These are phyloP conservation scores for Aspergillus tamarii DNA, from an alignment of 2,329 filamentous ascomycete species.

Conservation along the genomic window DNA sequence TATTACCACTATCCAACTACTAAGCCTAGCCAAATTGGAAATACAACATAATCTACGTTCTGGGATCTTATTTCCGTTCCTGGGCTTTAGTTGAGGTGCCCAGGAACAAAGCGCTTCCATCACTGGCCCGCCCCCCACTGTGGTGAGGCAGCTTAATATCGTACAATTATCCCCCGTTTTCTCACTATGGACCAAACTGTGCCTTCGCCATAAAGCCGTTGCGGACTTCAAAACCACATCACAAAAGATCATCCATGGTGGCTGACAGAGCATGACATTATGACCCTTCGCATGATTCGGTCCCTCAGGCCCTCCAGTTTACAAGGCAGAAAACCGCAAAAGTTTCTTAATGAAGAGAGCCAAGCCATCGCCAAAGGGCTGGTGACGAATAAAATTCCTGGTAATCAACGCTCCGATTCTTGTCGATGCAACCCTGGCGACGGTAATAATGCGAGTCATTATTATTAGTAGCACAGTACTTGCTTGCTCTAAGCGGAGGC, in stretches of 20 bases:
- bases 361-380: conserved; percentile 26
- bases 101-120: not conserved
- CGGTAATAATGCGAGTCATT: conserved; percentile 11
- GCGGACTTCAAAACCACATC: not conserved
- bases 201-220: not conserved
- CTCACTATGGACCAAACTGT: not conserved
- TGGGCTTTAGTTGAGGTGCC: not conserved
- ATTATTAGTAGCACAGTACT: conserved; percentile 7
- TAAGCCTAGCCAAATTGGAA: not conserved
- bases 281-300: not conserved
- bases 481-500: conserved; percentile 16
- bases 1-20: not conserved
- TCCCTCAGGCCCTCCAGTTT: not conserved
- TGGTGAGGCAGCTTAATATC: not conserved
- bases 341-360: not conserved
- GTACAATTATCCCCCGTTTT: not conserved
- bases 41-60: not conserved
- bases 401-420: conserved; percentile 3
- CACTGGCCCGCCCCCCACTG: not conserved
- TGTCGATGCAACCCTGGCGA: conserved; percentile 23
- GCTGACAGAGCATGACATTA: not conserved
- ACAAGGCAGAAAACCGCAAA: not conserved
- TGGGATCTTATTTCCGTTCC: not conserved
- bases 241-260: not conserved
- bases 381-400: conserved; percentile 27